phyloP scores from a whole-genome alignment of 495 filamentous ascomycete species.

The Podospora sp. region DNA sequence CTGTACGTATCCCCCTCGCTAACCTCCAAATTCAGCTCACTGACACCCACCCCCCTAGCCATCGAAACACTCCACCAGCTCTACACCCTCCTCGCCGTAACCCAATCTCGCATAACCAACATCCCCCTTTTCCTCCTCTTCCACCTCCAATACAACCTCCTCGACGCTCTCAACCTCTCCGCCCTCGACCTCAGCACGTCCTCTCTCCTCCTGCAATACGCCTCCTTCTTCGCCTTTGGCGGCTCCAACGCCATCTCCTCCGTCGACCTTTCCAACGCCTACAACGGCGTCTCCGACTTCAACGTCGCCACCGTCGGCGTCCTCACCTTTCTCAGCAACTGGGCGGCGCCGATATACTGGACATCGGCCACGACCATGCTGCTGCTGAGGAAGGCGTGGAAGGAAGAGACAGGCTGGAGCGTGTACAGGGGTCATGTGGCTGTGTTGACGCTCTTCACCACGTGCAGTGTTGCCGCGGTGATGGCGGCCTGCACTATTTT shows the following conservation, averaged over 20 bases:
- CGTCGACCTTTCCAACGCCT: constrained; percentile 79
- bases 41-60: constrained; percentile 24
- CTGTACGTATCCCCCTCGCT: constrained; percentile 23
- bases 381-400: constrained; percentile 40
- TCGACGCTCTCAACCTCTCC: constrained; percentile 47
- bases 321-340: constrained; percentile 85
- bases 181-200: constrained; percentile 62
- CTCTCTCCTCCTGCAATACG: constrained; percentile 68
- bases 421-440: constrained; percentile 54
- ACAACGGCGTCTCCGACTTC: constrained; percentile 77
- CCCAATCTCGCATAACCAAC: constrained; percentile 81
- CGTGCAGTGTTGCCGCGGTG: constrained; percentile 64
- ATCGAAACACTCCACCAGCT: constrained; percentile 62
- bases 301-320: constrained; percentile 69
- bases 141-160: constrained; percentile 56
- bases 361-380: constrained; percentile 60
- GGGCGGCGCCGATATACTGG: constrained; percentile 93
- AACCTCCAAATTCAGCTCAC: background rate
- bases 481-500: constrained; percentile 87
- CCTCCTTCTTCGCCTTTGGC: constrained; percentile 87
- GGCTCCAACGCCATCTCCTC: constrained; percentile 91
- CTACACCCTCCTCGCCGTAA: constrained; percentile 77
- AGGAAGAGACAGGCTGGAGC: constrained; percentile 2
- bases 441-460: constrained; percentile 66
- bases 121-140: constrained; percentile 81